Percentiles rank a stretch among this genome's conserved stretches.
phyloP scores from a whole-genome alignment of 176 grass and related monocot species.

The Aechmea fasciata region DNA sequence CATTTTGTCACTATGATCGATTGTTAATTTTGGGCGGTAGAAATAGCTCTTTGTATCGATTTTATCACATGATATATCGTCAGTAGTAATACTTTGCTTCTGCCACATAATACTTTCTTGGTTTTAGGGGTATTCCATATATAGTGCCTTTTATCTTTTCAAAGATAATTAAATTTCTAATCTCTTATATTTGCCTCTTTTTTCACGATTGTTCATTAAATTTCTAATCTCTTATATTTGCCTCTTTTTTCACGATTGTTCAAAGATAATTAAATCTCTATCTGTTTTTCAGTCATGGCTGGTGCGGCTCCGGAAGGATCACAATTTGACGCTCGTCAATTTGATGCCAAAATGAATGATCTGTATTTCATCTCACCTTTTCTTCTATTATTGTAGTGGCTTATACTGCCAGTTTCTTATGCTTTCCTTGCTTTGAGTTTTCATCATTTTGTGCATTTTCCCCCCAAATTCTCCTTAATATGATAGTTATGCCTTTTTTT shows the following conservation, averaged over 20 bases:
- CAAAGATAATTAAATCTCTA: too few species aligned
- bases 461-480: not conserved
- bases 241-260: not conserved
- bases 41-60: not conserved
- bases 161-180: not conserved
- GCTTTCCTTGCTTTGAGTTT: too few species aligned
- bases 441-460: not conserved
- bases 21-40: too few species aligned
- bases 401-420: too few species aligned
- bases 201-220: not conserved
- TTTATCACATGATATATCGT: not conserved
- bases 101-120: not conserved
- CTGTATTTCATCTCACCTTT: slow-evolving; percentile 1
- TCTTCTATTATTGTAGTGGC: not conserved
- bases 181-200: not conserved
- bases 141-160: not conserved
- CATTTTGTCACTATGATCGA: too few species aligned
- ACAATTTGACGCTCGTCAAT: slow-evolving; percentile 16
- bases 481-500: not conserved
- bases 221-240: not conserved
- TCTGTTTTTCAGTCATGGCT: slow-evolving; percentile 7
- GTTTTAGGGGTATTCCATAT: not conserved
- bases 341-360: slow-evolving; percentile 16
- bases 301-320: slow-evolving; percentile 4
- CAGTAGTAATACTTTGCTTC: not conserved